Conservation (phyloP, 2,329 filamentous ascomycete genomes). For the Cryphonectria japonica region DNA sequence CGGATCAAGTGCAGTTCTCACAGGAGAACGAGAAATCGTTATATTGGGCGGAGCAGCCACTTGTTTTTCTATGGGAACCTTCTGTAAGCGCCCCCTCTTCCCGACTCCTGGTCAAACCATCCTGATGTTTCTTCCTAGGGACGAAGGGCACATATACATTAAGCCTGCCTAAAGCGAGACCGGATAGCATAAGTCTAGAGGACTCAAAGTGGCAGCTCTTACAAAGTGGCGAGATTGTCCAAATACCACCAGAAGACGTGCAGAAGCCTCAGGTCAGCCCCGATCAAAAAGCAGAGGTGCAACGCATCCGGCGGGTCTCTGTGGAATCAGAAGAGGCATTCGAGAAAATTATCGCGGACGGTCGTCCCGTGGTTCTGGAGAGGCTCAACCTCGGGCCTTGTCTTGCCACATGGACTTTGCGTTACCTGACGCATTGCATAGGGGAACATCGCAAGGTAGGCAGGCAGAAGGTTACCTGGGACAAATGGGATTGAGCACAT, state of each 20-base stretch:
- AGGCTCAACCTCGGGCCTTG: conserved; percentile 70
- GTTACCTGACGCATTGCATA: conserved; percentile 67
- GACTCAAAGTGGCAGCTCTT: conserved; percentile 22
- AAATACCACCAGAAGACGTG: neutral
- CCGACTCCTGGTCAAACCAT: neutral
- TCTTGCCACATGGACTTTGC: conserved; percentile 66
- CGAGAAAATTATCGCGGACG: conserved; percentile 56
- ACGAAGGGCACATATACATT: conserved; percentile 63
- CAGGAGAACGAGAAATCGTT: conserved; percentile 55
- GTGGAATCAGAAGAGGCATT: conserved; percentile 63
- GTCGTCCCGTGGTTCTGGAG: conserved; percentile 68
- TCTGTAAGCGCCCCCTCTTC: conserved; percentile 49
- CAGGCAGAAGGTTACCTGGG: neutral
- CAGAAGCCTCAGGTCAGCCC: conserved; percentile 35
- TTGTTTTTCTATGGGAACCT: conserved; percentile 89
- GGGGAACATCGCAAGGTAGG: conserved; percentile 64
- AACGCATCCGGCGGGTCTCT: conserved; percentile 54
- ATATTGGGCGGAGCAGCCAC: conserved; percentile 81
- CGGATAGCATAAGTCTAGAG: no score
- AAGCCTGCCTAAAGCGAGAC: conserved; percentile 5
- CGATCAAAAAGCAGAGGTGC: conserved; percentile 30
- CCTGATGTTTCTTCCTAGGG: conserved; percentile 37
- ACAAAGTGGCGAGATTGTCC: conserved; percentile 18
- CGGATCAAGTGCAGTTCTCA: conserved; percentile 62
- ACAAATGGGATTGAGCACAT: neutral